A percentile compares a stretch with the other conserved stretches of the same genome.
phyloP scores from a whole-genome alignment of 805 yeast genomes.

The Wickerhamomyces chambardii region DNA sequence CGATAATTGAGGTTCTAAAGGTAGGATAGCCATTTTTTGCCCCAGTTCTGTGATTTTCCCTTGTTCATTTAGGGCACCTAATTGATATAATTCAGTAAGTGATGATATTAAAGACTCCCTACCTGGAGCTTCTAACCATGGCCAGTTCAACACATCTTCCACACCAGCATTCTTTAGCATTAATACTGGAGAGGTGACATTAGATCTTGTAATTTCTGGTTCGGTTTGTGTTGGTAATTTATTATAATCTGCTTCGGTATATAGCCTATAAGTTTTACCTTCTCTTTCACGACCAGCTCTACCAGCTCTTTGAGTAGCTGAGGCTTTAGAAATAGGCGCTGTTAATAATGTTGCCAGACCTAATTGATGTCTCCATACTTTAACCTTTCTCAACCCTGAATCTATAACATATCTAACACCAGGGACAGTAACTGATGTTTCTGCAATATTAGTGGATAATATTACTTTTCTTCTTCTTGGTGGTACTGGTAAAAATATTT shows the following conservation, averaged over 20 bases:
- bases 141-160: slow-evolving; percentile 76
- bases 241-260: slow-evolving; percentile 61
- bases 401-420: slow-evolving; percentile 93
- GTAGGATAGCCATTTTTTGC: slow-evolving; percentile 78
- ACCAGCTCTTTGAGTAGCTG: slow-evolving; percentile 93
- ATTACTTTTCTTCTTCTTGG: slow-evolving; percentile 76
- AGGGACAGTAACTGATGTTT: slow-evolving; percentile 92
- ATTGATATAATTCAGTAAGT: slow-evolving; percentile 63
- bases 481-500: slow-evolving; percentile 62
- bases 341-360: slow-evolving; percentile 91
- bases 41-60: slow-evolving; percentile 80
- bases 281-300: slow-evolving; percentile 98
- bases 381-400: slow-evolving; percentile 86
- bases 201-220: slow-evolving; percentile 86
- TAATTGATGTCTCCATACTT: slow-evolving; percentile 89
- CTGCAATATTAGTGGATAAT: slow-evolving; percentile 93
- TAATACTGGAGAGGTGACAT: slow-evolving; percentile 75
- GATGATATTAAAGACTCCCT: slow-evolving; percentile 69
- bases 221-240: slow-evolving; percentile 74
- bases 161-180: slow-evolving; percentile 80
- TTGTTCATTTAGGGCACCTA: slow-evolving; percentile 68
- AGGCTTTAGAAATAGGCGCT: slow-evolving; percentile 87
- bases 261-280: slow-evolving; percentile 84
- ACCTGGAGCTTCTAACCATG: slow-evolving; percentile 92
- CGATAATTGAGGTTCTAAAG: slow-evolving; percentile 87